Evolutionary conservation across 1,139 yeast genomes (phyloP), one percentile per base, ranked within the genome.

Genomic region (Yarrowia galli): DNA sequence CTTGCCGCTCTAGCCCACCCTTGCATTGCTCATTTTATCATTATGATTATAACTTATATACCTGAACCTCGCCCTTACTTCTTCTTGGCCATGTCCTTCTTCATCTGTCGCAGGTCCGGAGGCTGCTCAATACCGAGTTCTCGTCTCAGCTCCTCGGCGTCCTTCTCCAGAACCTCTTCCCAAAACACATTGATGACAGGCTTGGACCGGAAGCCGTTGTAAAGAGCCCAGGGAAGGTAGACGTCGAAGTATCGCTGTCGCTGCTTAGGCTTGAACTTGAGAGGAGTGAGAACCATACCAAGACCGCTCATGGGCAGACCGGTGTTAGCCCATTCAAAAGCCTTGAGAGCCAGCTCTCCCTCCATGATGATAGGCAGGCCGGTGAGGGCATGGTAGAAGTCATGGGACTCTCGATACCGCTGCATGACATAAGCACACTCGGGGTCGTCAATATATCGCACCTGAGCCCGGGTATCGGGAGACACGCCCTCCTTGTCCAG

Each of bases 221-320:
- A 80, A 56, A 91, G 74, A 0, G 97, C 97, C 98, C 97, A 93
- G 1, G 98, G 98, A 72, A 93, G 84, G 76, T 92, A 93, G 7
- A 89, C 84, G 40, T 87, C 77, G 32, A 75, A 79, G 71, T 76
- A 78, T 23, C 80, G 76, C 72, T 83, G 84, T 73, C 82, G 82
- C 72, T 85, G 88, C 71, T 82, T 80, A 16, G 84, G 79, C 68
- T 84, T 85, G 68, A 95, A 82, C 70, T 92, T 82, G 74, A 91
- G 83, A 0, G 98, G 98, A 2, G 97, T 97, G 73, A 92, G 85
- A 32, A 91, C 73, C 0, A 97, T 96, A 0, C 97, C 97, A 67
- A 96, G 79, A 0, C 97, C 97, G 12, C 98, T 93, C 96, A 96
- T 93, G 22, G 98, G 98, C 63, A 96, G 86, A 2, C 97, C 97